These are phyloP conservation scores for Pythium myriotylum DNA, from an alignment of 352 stramenopile species.

Conservation along the genomic window DNA sequence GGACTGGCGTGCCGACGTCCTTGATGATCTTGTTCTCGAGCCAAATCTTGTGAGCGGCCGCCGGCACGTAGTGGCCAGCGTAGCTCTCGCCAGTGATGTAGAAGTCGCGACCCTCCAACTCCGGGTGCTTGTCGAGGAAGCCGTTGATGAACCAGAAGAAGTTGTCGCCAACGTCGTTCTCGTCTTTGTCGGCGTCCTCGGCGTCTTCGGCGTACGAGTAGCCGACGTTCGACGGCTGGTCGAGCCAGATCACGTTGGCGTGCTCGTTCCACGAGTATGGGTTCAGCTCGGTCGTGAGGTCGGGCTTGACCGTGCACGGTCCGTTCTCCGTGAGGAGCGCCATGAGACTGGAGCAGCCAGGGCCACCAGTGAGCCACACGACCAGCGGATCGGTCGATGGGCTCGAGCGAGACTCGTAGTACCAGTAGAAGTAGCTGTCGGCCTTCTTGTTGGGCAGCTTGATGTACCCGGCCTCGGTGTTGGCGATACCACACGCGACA, in stretches of 20 bases:
- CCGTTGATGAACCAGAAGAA: constrained; percentile 60
- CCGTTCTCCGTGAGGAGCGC: constrained; percentile 55
- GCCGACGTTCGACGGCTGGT: constrained; percentile 41
- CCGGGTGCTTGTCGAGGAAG: constrained; percentile 44
- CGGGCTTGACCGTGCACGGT: constrained; percentile 37
- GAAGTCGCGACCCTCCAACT: constrained; percentile 42
- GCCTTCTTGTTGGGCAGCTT: constrained; percentile 51
- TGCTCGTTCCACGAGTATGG: constrained; percentile 46
- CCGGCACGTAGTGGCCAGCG: constrained; percentile 58
- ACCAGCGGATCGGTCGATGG: constrained; percentile 44
- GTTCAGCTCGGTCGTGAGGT: constrained; percentile 35
- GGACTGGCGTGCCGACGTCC: constrained; percentile 12
- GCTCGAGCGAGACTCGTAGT: constrained; percentile 45
- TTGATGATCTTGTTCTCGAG: constrained; percentile 41
- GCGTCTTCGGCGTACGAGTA: constrained; percentile 38
- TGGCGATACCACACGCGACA: constrained; percentile 7
- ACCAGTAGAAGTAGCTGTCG: constrained; percentile 74
- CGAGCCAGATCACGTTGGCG: constrained; percentile 58
- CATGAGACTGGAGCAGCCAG: constrained; percentile 37
- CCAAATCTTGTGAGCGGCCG: constrained; percentile 42
- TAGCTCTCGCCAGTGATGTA: constrained; percentile 64
- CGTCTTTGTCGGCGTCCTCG: constrained; percentile 39
- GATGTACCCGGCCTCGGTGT: constrained; percentile 46
- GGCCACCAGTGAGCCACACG: constrained; percentile 61
- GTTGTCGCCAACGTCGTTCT: constrained; percentile 47